Evolutionary conservation across 768 basidiomycete species (phyloP).

Genomic region (Udeniomyces megalosporus): DNA sequence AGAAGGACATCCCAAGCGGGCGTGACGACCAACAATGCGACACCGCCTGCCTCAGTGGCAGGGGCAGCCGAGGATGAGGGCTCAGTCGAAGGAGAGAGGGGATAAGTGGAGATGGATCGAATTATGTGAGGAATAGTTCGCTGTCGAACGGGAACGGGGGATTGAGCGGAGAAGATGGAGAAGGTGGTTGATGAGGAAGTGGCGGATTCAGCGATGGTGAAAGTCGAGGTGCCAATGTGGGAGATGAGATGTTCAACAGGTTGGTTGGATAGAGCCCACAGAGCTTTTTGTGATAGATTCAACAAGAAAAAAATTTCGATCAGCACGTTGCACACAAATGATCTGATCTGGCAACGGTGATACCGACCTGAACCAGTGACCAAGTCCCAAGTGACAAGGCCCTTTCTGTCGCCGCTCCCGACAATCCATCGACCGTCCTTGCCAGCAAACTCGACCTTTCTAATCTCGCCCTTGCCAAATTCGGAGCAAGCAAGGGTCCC

Average conservation of each 20-base stretch:
- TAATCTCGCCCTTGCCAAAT: slow-evolving; percentile 34
- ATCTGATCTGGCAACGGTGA: slow-evolving; percentile 2
- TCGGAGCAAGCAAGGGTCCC: slow-evolving; percentile 47
- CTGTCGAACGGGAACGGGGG: slow-evolving; percentile 33
- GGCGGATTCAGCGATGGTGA: slow-evolving; percentile 38
- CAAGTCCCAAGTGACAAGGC: slow-evolving; percentile 30
- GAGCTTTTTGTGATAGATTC: not conserved
- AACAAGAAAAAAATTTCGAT: slow-evolving; percentile 8
- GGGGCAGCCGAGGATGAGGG: slow-evolving; percentile 10
- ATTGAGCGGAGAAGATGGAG: slow-evolving; percentile 34
- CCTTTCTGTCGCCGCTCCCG: slow-evolving; percentile 26
- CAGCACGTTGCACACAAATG: slow-evolving; percentile 3
- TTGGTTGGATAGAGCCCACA: slow-evolving; percentile 3
- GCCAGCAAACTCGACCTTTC: slow-evolving; percentile 48
- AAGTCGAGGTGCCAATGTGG: slow-evolving; percentile 26
- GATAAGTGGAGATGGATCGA: not conserved
- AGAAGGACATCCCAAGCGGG: slow-evolving; percentile 47
- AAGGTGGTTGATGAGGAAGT: slow-evolving; percentile 44
- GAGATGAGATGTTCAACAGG: slow-evolving; percentile 37
- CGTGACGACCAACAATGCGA: slow-evolving; percentile 56
- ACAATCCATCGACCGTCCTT: slow-evolving; percentile 52
- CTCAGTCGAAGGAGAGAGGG: slow-evolving; percentile 2
- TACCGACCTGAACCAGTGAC: slow-evolving; percentile 28
- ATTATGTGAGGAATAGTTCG: slow-evolving; percentile 27
- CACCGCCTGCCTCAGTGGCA: slow-evolving; percentile 27